Evolutionary conservation across 192 early-diverging fungal species (phyloP), one percentile per base, ranked within the genome.

Genomic region (Powellomyces hirtus): DNA sequence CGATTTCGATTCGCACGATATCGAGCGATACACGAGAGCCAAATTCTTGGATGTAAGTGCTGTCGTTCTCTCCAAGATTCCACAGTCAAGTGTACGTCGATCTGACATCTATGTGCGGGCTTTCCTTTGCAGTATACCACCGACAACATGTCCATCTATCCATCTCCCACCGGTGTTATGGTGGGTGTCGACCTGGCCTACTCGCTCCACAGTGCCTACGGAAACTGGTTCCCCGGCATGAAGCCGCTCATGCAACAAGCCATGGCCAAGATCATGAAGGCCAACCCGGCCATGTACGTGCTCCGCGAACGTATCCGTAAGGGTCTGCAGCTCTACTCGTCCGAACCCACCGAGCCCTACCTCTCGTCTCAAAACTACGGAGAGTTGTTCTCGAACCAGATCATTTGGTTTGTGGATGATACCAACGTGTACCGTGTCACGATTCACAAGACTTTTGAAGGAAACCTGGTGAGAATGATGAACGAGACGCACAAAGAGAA

Each of bases 351-450:
- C 6, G 97, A 99, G 75, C 96, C 95, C 59, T 98, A 97, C 72
- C 79, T 99, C 64, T 92, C 90, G 63, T 96, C 94, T 42, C 92
- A 92, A 60, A 81, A 81, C 71, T 78, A 98, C 64, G 91, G 92
- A 24, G 97, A 99, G 76, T 81, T 99, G 66, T 99, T 99, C 82
- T 92, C 89, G 62, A 95, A 96, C 75, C 94, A 98, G 79, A 97
- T 94, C 51, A 97, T 96, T 72, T 99, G 97, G 97, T 99, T 99
- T 75, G 91, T 99, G 38, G 97, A 99, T 75, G 97, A 99, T 73
- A 98, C 97, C 45, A 99, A 99, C 62, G 97, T 99, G 2, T 99
- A 99, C 79, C 92, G 97, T 69, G 97, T 99, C 24, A 99, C 95
- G 8, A 96, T 97, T 73, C 97, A 99, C 83, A 97, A 96, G 88